These are phyloP conservation scores for Heimioporus sp. DNA, from an alignment of 768 basidiomycete species.

Conservation along the genomic window DNA sequence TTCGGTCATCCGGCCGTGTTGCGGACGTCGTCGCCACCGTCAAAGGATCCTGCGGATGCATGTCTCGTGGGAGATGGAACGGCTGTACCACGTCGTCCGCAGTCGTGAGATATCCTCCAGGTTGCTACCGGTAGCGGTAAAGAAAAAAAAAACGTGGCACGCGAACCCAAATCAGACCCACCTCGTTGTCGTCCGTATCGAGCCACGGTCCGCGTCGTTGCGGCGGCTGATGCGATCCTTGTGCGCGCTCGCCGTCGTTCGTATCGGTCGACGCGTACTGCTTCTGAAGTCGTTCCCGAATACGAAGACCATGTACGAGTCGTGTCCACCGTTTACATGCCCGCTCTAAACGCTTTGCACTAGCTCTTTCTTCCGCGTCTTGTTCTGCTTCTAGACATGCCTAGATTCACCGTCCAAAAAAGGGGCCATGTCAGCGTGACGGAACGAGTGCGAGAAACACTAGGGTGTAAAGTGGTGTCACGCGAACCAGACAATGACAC, in stretches of 20 bases:
- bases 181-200: slow-evolving; percentile 22
- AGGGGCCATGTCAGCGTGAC: slow-evolving; percentile 4
- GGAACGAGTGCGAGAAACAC: neutral
- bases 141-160: slow-evolving; percentile 11
- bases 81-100: slow-evolving; percentile 74
- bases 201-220: slow-evolving; percentile 16
- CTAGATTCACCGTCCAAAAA: slow-evolving; percentile 39
- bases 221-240: slow-evolving; percentile 4
- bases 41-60: slow-evolving; percentile 18
- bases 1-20: neutral
- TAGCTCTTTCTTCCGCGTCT: slow-evolving; percentile 73
- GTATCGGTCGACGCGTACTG: slow-evolving; percentile 53
- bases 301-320: slow-evolving; percentile 84
- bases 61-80: slow-evolving; percentile 65
- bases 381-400: slow-evolving; percentile 84
- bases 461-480: neutral
- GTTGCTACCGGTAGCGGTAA: slow-evolving; percentile 13
- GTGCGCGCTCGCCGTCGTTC: neutral
- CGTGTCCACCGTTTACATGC: slow-evolving; percentile 86
- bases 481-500: slow-evolving; percentile 20
- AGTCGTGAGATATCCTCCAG: slow-evolving; percentile 63
- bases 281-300: slow-evolving; percentile 77
- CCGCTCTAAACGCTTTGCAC: slow-evolving; percentile 71
- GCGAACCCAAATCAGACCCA: slow-evolving; percentile 13
- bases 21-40: slow-evolving; percentile 8